Evolutionary conservation across 768 basidiomycete genomes (phyloP).

Genomic region (Boletellus ananas): DNA sequence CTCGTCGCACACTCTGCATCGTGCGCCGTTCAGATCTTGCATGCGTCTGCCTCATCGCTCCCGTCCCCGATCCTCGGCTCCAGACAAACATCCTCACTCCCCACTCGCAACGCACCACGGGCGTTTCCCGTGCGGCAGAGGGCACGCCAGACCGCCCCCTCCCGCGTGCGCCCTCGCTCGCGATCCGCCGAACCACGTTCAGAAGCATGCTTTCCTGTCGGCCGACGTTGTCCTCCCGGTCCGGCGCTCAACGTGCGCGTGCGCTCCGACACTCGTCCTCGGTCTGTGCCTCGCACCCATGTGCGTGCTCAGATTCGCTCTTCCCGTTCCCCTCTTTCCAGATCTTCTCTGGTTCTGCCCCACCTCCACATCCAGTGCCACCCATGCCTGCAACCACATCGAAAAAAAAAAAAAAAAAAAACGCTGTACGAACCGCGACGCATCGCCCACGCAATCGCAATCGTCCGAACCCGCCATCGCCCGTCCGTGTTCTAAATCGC

Average conservation of each 20-base stretch:
- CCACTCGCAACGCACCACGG: not conserved
- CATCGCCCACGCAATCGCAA: too few relatives aligned
- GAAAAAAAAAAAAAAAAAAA: too few relatives aligned
- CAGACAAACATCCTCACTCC: constrained; percentile 1
- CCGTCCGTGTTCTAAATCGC: constrained; percentile 8
- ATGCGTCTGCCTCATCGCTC: constrained; percentile 6
- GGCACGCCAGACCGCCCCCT: constrained; percentile 5
- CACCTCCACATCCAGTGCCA: constrained; percentile 15
- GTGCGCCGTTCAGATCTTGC: constrained; percentile 13
- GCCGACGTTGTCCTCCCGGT: too few relatives aligned
- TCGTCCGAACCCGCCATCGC: not conserved
- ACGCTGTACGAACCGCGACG: not conserved
- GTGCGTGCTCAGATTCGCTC: constrained; percentile 29
- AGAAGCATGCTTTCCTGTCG: too few relatives aligned
- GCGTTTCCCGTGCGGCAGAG: constrained; percentile 16
- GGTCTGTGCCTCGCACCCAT: constrained; percentile 23
- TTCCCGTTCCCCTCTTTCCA: constrained; percentile 6
- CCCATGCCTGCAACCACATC: constrained; percentile 1
- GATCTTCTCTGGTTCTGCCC: constrained; percentile 27
- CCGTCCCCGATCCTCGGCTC: constrained; percentile 12
- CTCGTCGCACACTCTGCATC: constrained; percentile 1
- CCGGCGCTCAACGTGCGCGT: constrained; percentile 7
- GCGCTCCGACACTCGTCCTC: constrained; percentile 3
- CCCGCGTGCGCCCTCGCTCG: constrained; percentile 6
- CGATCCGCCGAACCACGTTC: constrained; percentile 27